phyloP scores from a whole-genome alignment of 1,139 yeast genomes.

The Yamadazyma dendronema region DNA sequence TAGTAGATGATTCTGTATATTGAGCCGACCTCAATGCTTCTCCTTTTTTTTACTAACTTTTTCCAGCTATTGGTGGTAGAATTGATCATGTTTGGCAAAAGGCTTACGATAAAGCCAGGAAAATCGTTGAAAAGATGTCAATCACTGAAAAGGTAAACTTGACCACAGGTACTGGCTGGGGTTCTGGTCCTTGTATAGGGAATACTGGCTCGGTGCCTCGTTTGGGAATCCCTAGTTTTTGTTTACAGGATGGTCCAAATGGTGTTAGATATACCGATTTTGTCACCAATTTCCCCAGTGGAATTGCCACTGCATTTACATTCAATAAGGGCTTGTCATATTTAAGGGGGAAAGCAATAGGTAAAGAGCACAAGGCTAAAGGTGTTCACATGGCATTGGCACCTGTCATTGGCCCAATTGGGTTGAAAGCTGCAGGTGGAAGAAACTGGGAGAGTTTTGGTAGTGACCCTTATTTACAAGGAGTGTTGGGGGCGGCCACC shows the following conservation, averaged over 20 bases:
- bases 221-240: conserved; percentile 54
- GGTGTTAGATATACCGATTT: conserved; percentile 62
- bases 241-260: conserved; percentile 65
- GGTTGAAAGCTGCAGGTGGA: conserved; percentile 62
- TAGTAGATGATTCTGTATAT: background rate
- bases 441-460: conserved; percentile 70
- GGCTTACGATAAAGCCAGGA: conserved; percentile 56
- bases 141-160: conserved; percentile 59
- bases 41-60: background rate
- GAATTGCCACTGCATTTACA: conserved; percentile 57
- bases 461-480: conserved; percentile 62
- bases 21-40: background rate
- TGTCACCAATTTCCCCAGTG: conserved; percentile 58
- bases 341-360: conserved; percentile 56
- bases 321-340: conserved; percentile 54
- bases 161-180: conserved; percentile 69
- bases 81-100: conserved; percentile 50
- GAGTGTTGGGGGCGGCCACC: conserved; percentile 52
- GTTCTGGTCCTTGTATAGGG: conserved; percentile 63
- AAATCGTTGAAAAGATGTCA: conserved; percentile 52
- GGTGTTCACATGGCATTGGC: conserved; percentile 64
- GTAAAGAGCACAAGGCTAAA: conserved; percentile 52
- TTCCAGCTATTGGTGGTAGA: conserved; percentile 41
- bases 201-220: conserved; percentile 61
- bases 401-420: conserved; percentile 65